Percentiles rank a stretch among this genome's conserved stretches.
Evolutionary conservation across 2,329 filamentous ascomycete genomes (phyloP).

Genomic region (Metarhizium rileyi): DNA sequence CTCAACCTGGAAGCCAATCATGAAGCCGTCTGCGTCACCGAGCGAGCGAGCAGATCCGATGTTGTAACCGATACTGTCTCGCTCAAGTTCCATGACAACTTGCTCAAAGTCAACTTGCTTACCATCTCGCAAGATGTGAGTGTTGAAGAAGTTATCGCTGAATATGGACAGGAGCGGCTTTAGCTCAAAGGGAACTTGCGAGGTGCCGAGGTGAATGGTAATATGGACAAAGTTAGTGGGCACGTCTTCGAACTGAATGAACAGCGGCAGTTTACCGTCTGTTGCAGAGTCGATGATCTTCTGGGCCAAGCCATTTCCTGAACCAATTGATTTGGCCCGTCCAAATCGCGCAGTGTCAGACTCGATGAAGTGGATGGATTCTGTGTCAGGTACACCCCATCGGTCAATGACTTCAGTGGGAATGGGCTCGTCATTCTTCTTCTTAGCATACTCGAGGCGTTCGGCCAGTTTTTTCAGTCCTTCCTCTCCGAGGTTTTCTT

Average conservation of each 20-base stretch:
- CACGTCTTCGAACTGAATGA: slow-evolving; percentile 95
- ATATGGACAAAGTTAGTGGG: slow-evolving; percentile 88
- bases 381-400: slow-evolving; percentile 74
- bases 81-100: slow-evolving; percentile 82
- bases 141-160: slow-evolving; percentile 88
- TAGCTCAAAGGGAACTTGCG: slow-evolving; percentile 65
- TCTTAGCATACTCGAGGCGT: slow-evolving; percentile 73
- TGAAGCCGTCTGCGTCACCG: slow-evolving; percentile 72
- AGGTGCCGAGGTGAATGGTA: slow-evolving; percentile 69
- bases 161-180: slow-evolving; percentile 81
- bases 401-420: slow-evolving; percentile 70
- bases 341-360: slow-evolving; percentile 79
- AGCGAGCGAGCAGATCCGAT: slow-evolving; percentile 59
- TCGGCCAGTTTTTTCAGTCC: slow-evolving; percentile 67
- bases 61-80: slow-evolving; percentile 77
- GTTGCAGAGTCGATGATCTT: slow-evolving; percentile 62
- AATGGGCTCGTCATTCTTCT: slow-evolving; percentile 80
- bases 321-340: slow-evolving; percentile 60
- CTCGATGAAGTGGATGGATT: slow-evolving; percentile 91
- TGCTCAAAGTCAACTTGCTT: slow-evolving; percentile 79
- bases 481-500: slow-evolving; percentile 68
- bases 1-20: slow-evolving; percentile 78
- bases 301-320: slow-evolving; percentile 60
- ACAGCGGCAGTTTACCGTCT: slow-evolving; percentile 57
- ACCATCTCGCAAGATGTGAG: slow-evolving; percentile 69